Conservation (phyloP, 371 early-diverging fungal genomes). For the Actinomucor elegans region DNA sequence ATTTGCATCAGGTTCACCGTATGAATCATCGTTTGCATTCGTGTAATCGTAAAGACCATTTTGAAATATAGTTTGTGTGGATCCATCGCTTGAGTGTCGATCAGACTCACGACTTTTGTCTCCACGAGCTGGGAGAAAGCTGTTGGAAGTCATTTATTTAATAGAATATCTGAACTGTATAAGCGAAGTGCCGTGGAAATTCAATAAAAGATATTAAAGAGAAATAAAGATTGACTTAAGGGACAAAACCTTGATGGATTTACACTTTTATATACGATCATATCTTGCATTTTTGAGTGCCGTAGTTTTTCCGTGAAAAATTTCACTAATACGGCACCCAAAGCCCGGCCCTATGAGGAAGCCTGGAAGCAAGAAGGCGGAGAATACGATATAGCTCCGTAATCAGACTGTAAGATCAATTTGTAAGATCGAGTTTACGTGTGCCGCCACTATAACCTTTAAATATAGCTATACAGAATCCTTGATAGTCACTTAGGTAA, state of each 20-base stretch:
- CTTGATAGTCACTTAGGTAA: too few relatives aligned
- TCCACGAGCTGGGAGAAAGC: conserved; percentile 4
- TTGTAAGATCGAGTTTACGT: too few relatives aligned
- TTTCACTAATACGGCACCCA: too few relatives aligned
- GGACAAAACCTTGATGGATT: background rate
- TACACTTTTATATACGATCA: background rate
- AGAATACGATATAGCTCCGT: too few relatives aligned
- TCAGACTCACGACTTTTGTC: conserved; percentile 13
- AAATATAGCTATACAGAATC: too few relatives aligned
- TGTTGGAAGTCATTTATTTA: conserved; percentile 9
- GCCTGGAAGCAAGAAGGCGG: too few relatives aligned
- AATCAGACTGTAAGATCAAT: too few relatives aligned
- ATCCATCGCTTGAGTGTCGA: conserved; percentile 19
- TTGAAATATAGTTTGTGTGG: conserved; percentile 16
- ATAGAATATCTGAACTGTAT: too few relatives aligned
- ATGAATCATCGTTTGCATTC: conserved; percentile 4
- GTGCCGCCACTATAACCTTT: too few relatives aligned
- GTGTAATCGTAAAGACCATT: conserved; percentile 1
- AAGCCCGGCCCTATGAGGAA: too few relatives aligned
- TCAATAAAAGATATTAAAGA: background rate
- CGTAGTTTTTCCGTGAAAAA: conserved; percentile 7
- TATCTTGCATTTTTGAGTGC: background rate
- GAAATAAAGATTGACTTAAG: background rate
- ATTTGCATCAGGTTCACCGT: conserved; percentile 19
- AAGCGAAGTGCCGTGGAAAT: too few relatives aligned